phyloP scores from a whole-genome alignment of 306 rosid species.

The Delonix regia region DNA sequence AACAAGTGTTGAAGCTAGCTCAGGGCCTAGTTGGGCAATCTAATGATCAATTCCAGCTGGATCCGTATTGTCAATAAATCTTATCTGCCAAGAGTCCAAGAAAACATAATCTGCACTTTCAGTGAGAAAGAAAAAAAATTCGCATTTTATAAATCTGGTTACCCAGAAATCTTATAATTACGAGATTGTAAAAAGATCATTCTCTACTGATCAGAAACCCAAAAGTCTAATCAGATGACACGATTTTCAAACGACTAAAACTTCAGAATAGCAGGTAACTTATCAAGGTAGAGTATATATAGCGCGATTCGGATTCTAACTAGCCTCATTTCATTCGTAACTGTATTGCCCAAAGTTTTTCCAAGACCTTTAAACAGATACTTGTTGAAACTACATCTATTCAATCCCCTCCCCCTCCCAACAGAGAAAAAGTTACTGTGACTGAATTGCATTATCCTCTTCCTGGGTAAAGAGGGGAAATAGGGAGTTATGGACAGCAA shows the following conservation, averaged over 20 bases:
- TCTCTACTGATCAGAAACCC: not conserved
- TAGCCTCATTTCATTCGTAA: no score
- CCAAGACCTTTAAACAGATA: not conserved
- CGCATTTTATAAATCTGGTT: not conserved
- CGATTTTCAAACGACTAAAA: not conserved
- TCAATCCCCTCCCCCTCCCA: no score
- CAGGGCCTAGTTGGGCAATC: conserved; percentile 90
- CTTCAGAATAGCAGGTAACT: not conserved
- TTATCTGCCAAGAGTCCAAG: conserved; percentile 62
- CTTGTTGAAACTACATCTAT: not conserved
- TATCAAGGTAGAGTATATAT: no score
- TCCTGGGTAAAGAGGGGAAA: no score
- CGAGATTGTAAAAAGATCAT: not conserved
- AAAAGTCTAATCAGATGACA: not conserved
- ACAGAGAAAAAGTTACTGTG: no score
- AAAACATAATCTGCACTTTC: not conserved
- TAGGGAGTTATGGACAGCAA: no score
- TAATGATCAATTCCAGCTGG: conserved; percentile 99
- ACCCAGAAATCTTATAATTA: conserved; percentile 5
- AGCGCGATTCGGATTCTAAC: no score
- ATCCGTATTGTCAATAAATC: conserved; percentile 94
- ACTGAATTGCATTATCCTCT: no score
- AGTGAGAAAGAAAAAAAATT: not conserved
- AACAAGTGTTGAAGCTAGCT: conserved; percentile 87
- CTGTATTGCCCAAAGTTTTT: not conserved